A percentile compares a stretch with the other conserved stretches of the same genome.
Conservation (phyloP, 805 yeast species). For the Debaryomyces castellii region DNA sequence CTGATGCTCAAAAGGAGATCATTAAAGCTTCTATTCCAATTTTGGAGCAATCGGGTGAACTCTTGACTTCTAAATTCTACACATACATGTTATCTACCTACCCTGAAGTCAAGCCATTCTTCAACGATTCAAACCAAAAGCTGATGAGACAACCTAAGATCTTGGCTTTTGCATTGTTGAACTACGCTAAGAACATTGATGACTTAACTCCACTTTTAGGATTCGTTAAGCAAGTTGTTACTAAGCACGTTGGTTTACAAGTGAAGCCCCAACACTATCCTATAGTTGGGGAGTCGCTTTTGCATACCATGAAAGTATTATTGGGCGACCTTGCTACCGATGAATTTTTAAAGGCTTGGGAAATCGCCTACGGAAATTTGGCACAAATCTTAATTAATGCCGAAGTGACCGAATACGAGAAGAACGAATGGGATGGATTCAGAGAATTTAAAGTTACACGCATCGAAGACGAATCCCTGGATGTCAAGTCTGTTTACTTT, state of each 20-base stretch:
- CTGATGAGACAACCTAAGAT: constrained; percentile 60
- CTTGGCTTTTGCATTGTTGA: constrained; percentile 58
- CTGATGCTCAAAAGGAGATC: constrained; percentile 26
- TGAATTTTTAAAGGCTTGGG: constrained; percentile 63
- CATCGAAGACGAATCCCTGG: constrained; percentile 42
- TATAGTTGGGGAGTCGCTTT: constrained; percentile 58
- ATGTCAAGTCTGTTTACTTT: constrained; percentile 53
- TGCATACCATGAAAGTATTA: constrained; percentile 52
- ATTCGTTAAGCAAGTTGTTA: constrained; percentile 59
- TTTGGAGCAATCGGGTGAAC: constrained; percentile 54
- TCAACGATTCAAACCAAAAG: constrained; percentile 59
- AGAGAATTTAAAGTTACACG: constrained; percentile 47
- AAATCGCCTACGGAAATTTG: constrained; percentile 59
- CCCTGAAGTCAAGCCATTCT: constrained; percentile 58
- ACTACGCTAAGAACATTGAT: constrained; percentile 64
- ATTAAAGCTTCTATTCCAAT: constrained; percentile 55
- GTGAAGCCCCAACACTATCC: constrained; percentile 65
- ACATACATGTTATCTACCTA: constrained; percentile 50
- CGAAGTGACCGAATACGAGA: constrained; percentile 48
- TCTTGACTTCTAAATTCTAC: constrained; percentile 55
- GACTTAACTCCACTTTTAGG: constrained; percentile 51
- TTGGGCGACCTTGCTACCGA: constrained; percentile 62
- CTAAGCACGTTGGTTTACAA: constrained; percentile 66
- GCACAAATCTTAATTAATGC: constrained; percentile 60
- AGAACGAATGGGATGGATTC: constrained; percentile 56